Evolutionary conservation across 805 yeast species (phyloP).

Genomic region (Kodamaea leandrae): DNA sequence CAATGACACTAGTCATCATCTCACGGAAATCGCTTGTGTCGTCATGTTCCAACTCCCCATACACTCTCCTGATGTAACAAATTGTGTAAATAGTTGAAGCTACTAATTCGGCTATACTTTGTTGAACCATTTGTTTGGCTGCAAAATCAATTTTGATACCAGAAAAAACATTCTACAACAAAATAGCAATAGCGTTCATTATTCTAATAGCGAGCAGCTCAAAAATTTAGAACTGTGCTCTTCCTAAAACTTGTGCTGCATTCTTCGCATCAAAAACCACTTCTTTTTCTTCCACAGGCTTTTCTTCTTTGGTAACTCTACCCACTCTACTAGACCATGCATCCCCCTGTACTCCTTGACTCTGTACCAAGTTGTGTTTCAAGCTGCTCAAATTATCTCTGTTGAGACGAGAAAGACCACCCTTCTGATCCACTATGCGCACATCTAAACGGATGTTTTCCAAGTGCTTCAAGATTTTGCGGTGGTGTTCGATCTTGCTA

Average conservation of each 20-base stretch:
- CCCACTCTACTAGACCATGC: conserved; percentile 44
- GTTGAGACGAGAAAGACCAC: conserved; percentile 82
- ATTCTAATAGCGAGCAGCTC: too few relatives aligned
- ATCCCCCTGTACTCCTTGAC: conserved; percentile 42
- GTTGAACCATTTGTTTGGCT: not conserved
- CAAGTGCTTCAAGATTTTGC: conserved; percentile 72
- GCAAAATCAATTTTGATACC: not conserved
- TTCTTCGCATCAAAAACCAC: conserved; percentile 65
- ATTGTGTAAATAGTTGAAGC: not conserved
- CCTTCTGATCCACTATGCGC: conserved; percentile 68
- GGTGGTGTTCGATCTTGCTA: conserved; percentile 78
- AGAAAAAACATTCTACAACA: not conserved
- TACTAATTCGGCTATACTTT: not conserved
- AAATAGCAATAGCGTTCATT: too few relatives aligned
- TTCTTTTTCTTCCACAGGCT: conserved; percentile 19
- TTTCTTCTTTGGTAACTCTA: conserved; percentile 32
- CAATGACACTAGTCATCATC: not conserved
- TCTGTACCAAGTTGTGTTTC: conserved; percentile 41
- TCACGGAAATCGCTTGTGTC: not conserved
- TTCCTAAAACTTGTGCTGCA: conserved; percentile 81
- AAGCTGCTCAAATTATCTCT: conserved; percentile 56
- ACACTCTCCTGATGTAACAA: not conserved
- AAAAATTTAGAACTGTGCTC: conserved; percentile 55
- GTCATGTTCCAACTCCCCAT: not conserved
- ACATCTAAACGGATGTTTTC: conserved; percentile 71